These are phyloP conservation scores for Fomitiporia mediterranea DNA, from an alignment of 1,284 basidiomycete genomes.

Conservation along the genomic window DNA sequence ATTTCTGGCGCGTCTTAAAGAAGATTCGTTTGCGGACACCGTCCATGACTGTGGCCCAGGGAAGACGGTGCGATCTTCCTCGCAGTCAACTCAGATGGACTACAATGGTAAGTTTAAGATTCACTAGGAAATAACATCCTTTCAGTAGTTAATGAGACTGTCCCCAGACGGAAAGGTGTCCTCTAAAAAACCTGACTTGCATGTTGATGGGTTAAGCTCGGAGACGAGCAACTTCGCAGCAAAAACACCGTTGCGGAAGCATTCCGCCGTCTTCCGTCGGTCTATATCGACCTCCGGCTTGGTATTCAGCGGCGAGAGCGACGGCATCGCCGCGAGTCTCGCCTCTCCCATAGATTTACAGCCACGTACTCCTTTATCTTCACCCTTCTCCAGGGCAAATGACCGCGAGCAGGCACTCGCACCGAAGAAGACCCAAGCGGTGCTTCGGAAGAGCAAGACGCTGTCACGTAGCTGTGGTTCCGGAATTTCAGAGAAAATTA, in stretches of 20 bases:
- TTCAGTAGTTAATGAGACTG: too few relatives aligned
- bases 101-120: not conserved
- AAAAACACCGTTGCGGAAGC: not conserved
- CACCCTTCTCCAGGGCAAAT: not conserved
- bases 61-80: not conserved
- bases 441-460: not conserved
- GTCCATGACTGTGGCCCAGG: not conserved
- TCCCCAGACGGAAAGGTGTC: too few relatives aligned
- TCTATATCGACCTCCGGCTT: not conserved
- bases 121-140: not conserved
- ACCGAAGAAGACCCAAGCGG: conserved; percentile 4
- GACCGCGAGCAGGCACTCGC: not conserved
- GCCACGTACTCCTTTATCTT: conserved; percentile 11
- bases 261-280: not conserved
- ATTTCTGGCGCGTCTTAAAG: conserved; percentile 16
- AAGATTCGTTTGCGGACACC: conserved; percentile 16
- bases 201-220: not conserved
- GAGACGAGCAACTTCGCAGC: not conserved
- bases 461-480: not conserved
- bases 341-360: not conserved
- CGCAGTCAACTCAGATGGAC: not conserved
- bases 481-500: not conserved
- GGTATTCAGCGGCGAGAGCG: not conserved
- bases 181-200: not conserved
- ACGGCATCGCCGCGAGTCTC: not conserved